Base-by-base conservation (phyloP, 1,284 basidiomycete species). In the Ganoderma lingzhi region DNA sequence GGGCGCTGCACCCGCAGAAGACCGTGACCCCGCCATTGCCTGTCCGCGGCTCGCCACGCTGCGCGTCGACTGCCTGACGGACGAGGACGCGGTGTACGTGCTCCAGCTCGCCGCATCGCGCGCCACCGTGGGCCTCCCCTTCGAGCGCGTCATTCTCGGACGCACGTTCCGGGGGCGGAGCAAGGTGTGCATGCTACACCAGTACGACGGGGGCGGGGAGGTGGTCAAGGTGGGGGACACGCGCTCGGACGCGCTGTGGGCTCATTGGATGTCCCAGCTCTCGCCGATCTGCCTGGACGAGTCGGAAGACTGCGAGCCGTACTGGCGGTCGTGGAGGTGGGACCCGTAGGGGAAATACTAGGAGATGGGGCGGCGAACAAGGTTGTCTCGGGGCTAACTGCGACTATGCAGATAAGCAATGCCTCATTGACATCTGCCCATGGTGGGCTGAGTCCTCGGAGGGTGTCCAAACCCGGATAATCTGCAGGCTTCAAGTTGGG, bases 261-360 rank as follows among this genome's bases (percentile, higher is more conserved):
- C 39, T 8, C 58, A 59, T 23, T 59, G 58, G 58, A 59, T 59
- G 58, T 19, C 58, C 8, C 58, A 59, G 17, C 32, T 59, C 30
- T 59, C 58, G 37, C 32, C 58, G 15, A 59, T 41, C 17, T 59
- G 58, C 37, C 14, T 37, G 58, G 58, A 59, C 58, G 58, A 59
- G 37, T 59, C 58, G 8, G n/a, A 59, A 35, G 58, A 59, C 58
- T 59, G 58, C n/a, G 37, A 59, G 58, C 58, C 58, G 58, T 59
- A 59, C n/a, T 59, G 58, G 58, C n/a, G 37, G 35, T 59, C 58
- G n/a, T 59, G 58, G 58, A n/a, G 37, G 19, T 59, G 58, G 58
- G 37, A 28, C 4, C 23, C 48, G 9, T 28, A 28, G 23, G n/a
- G 9, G 10, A 44, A 44, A 4, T 19, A 15, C 10, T 19, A 48